phyloP scores from a whole-genome alignment of 768 basidiomycete species.

The Suillus clintonianus region DNA sequence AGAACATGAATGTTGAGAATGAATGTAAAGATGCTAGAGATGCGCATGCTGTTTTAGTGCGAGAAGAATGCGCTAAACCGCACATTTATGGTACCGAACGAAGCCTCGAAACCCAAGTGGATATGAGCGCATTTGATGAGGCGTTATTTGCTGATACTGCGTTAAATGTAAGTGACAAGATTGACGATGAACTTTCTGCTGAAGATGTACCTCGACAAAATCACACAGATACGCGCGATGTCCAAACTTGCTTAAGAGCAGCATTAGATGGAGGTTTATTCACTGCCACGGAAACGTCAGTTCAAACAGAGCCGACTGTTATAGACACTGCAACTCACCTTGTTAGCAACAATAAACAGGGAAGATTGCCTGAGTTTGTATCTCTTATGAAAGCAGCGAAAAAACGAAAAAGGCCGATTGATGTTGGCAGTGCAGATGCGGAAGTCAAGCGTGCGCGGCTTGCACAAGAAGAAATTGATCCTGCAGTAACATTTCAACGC shows the following conservation, averaged over 20 bases:
- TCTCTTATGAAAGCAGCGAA: neutral
- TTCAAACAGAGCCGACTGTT: too few species aligned
- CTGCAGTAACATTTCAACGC: neutral
- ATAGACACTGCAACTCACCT: too few species aligned
- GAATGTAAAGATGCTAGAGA: neutral
- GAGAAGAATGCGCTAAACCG: neutral
- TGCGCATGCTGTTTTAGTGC: neutral
- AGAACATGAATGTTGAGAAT: neutral
- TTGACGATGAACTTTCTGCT: too few species aligned
- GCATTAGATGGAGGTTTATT: neutral
- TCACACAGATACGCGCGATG: neutral
- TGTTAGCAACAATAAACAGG: too few species aligned
- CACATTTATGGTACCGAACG: neutral
- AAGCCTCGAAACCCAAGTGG: neutral
- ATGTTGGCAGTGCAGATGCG: neutral
- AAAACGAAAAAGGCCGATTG: neutral
- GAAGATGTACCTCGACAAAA: too few species aligned
- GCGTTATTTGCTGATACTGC: neutral
- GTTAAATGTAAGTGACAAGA: neutral
- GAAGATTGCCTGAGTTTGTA: too few species aligned
- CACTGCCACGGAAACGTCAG: rapidly evolving
- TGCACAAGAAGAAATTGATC: too few species aligned
- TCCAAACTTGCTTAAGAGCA: neutral
- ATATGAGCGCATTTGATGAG: neutral
- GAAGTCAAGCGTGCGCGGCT: too few species aligned